phyloP scores from a whole-genome alignment of 768 basidiomycete species.

The Tulasnella sp. region DNA sequence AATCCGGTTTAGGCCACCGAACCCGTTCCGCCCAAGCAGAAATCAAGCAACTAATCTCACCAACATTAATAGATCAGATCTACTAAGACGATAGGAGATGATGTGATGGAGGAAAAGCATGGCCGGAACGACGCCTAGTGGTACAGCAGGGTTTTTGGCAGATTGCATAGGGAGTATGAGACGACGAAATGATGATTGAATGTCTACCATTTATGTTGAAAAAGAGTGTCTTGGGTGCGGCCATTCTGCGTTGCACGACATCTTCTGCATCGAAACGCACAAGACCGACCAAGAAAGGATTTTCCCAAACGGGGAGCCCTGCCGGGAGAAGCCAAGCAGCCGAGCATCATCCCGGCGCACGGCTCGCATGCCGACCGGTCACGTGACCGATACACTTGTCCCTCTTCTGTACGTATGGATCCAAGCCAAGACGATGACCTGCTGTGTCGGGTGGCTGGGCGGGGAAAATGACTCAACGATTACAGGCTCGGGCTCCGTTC shows the following conservation, averaged over 20 bases:
- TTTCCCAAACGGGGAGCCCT: not conserved
- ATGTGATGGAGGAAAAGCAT: not conserved
- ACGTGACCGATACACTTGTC: not conserved
- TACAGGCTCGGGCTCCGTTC: too few relatives aligned
- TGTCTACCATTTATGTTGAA: not conserved
- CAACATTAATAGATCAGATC: not conserved
- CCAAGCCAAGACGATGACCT: not conserved
- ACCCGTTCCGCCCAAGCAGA: not conserved
- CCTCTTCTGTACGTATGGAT: not conserved
- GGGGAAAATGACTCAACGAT: not conserved
- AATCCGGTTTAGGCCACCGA: not conserved
- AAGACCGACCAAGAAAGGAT: not conserved
- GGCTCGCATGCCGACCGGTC: not conserved
- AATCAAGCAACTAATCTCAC: not conserved
- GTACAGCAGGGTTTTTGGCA: too few relatives aligned
- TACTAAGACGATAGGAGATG: not conserved
- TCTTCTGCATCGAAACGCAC: not conserved
- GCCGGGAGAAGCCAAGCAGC: not conserved
- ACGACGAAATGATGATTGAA: not conserved
- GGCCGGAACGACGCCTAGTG: too few relatives aligned
- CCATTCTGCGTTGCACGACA: not conserved
- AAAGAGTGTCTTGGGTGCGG: not conserved
- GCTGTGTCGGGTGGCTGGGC: not conserved
- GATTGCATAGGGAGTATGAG: not conserved
- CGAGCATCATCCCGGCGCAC: not conserved